Percentiles rank a stretch among this genome's conserved stretches.
phyloP scores from a whole-genome alignment of 208 protist genomes.

The Trypanosoma brucei region DNA sequence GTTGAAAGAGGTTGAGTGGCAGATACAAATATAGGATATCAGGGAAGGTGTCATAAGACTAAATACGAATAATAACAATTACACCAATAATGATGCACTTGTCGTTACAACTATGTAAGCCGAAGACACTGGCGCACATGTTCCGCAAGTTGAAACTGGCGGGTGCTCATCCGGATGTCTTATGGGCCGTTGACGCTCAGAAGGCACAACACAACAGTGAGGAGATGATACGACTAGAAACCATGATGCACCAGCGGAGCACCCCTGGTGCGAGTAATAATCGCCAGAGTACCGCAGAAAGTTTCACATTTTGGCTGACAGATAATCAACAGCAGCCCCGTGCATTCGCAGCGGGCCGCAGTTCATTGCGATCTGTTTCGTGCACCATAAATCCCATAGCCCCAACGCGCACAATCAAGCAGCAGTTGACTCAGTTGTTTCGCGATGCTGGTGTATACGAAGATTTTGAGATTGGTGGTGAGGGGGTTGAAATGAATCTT shows the following conservation, averaged over 20 bases:
- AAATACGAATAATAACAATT: neutral
- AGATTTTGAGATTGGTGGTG: constrained; percentile 51
- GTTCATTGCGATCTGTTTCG: constrained; percentile 30
- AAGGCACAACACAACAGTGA: constrained; percentile 88
- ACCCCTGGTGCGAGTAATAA: constrained; percentile 1
- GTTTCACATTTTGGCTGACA: constrained; percentile 68
- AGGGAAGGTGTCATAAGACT: no score
- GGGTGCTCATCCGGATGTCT: constrained; percentile 77
- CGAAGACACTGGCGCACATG: constrained; percentile 72
- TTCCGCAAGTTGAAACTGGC: constrained; percentile 83
- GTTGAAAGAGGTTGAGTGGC: no score
- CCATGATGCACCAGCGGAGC: constrained; percentile 58
- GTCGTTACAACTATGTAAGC: constrained; percentile 12
- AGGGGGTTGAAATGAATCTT: constrained; percentile 50
- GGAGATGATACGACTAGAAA: constrained; percentile 81
- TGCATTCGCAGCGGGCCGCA: neutral
- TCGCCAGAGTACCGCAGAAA: constrained; percentile 22
- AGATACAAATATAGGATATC: no score
- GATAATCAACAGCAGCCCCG: constrained; percentile 1
- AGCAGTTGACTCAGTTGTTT: constrained; percentile 66
- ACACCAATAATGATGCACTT: constrained; percentile 22
- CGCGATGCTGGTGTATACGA: constrained; percentile 56
- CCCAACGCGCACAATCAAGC: constrained; percentile 40
- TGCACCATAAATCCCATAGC: constrained; percentile 65
- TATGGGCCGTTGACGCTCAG: constrained; percentile 77